These are phyloP conservation scores for Lachnellula suecica DNA, from an alignment of 2,329 filamentous ascomycete species.

Conservation along the genomic window DNA sequence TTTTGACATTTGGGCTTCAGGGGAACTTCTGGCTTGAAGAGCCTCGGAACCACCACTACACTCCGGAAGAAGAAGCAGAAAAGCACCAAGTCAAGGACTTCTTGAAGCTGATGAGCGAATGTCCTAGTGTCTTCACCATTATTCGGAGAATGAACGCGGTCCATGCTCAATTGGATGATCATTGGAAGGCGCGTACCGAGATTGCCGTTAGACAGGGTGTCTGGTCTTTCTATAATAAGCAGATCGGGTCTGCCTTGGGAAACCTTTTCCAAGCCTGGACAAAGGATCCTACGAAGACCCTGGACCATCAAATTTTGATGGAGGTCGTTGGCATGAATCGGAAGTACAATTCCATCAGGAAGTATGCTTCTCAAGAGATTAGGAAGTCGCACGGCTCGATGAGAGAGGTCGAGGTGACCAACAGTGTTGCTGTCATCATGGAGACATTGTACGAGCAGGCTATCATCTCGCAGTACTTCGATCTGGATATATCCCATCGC, in stretches of 20 bases:
- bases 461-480: not conserved
- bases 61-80: too few species aligned
- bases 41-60: too few species aligned
- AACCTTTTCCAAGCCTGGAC: not conserved
- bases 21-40: too few species aligned
- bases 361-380: not conserved
- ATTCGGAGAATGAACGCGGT: not conserved
- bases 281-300: not conserved
- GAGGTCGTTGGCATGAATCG: not conserved
- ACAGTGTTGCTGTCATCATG: not conserved
- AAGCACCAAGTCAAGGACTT: too few species aligned
- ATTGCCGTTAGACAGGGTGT: not conserved
- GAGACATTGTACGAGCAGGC: slow-evolving; percentile 1
- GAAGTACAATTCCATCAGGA: not conserved
- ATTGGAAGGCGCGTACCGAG: not conserved
- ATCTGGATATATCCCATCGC: not conserved
- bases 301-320: slow-evolving; percentile 3
- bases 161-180: not conserved
- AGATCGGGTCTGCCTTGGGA: not conserved
- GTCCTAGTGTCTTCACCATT: not conserved
- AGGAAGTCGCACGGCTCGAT: not conserved
- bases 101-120: too few species aligned
- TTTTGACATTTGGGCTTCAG: too few species aligned
- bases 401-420: not conserved
- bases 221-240: not conserved